Percentiles rank a stretch among this genome's conserved stretches.
Conservation (phyloP, 805 yeast genomes). For the Metschnikowia vanudenii region DNA sequence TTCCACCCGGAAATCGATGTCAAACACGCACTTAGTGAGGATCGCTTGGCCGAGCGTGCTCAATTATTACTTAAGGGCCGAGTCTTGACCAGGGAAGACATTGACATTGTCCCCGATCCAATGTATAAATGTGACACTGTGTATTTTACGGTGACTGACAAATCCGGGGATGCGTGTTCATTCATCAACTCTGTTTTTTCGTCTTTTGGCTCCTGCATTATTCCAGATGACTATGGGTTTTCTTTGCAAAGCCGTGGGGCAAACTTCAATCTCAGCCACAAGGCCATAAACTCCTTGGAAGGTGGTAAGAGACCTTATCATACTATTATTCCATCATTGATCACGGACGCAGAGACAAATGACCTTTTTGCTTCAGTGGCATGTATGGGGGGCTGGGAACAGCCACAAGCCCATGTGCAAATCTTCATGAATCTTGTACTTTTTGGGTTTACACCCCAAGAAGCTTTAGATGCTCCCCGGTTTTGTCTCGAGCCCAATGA, state of each 20-base stretch:
- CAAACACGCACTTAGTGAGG: slow-evolving; percentile 40
- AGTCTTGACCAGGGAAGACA: slow-evolving; percentile 13
- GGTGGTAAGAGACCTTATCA: slow-evolving; percentile 77
- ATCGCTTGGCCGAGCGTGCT: slow-evolving; percentile 11
- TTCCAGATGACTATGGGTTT: slow-evolving; percentile 66
- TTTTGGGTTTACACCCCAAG: slow-evolving; percentile 68
- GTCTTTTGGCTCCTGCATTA: slow-evolving; percentile 67
- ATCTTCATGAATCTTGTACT: slow-evolving; percentile 64
- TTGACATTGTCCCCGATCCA: slow-evolving; percentile 18
- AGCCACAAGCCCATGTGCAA: slow-evolving; percentile 83
- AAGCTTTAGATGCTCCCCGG: slow-evolving; percentile 74
- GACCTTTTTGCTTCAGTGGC: slow-evolving; percentile 70
- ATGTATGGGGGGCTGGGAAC: slow-evolving; percentile 86
- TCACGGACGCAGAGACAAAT: slow-evolving; percentile 41
- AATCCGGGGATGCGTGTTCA: slow-evolving; percentile 53
- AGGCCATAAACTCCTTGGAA: slow-evolving; percentile 57
- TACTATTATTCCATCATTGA: slow-evolving; percentile 80
- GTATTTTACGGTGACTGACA: slow-evolving; percentile 17
- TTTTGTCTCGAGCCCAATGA: slow-evolving; percentile 60
- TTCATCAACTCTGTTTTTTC: slow-evolving; percentile 74
- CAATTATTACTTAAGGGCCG: slow-evolving; percentile 6
- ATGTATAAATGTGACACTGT: slow-evolving; percentile 20
- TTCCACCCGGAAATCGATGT: slow-evolving; percentile 37
- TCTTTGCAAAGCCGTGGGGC: slow-evolving; percentile 74
- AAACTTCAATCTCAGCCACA: slow-evolving; percentile 62